A percentile compares a stretch with the other conserved stretches of the same genome.
Conservation (phyloP, 1,284 basidiomycete genomes). For the Waitea zeae region DNA sequence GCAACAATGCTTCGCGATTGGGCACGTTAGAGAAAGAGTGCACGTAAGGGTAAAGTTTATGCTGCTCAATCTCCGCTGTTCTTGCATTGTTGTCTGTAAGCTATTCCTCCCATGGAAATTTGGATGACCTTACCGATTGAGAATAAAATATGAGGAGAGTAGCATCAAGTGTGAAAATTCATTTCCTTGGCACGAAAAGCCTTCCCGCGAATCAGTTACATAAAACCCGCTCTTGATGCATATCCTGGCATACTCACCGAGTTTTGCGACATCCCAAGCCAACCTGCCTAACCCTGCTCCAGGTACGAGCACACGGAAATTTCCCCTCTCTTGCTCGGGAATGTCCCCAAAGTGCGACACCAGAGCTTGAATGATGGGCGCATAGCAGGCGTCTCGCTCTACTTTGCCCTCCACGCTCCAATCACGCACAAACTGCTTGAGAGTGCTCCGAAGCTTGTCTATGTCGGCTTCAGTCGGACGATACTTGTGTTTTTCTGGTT, state of each 20-base stretch:
- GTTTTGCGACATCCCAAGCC: constrained; percentile 70
- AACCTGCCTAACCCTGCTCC: constrained; percentile 78
- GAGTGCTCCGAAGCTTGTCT: constrained; percentile 78
- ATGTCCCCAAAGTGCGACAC: constrained; percentile 41
- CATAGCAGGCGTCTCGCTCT: constrained; percentile 67
- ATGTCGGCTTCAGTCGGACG: constrained; percentile 54
- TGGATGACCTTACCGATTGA: constrained; percentile 46
- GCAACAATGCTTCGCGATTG: constrained; percentile 42
- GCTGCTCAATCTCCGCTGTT: constrained; percentile 44
- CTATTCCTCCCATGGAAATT: not conserved
- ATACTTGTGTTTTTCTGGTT: constrained; percentile 11
- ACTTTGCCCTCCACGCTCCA: constrained; percentile 65
- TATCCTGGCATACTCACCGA: constrained; percentile 36
- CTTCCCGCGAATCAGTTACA: constrained; percentile 18
- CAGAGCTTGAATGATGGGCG: constrained; percentile 64
- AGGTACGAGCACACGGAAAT: constrained; percentile 67
- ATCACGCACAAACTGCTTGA: constrained; percentile 84
- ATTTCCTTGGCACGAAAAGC: constrained; percentile 79
- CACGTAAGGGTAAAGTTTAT: constrained; percentile 75
- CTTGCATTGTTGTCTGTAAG: no score
- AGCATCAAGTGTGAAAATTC: constrained; percentile 94
- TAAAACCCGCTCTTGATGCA: no score
- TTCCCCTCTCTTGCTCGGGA: constrained; percentile 31
- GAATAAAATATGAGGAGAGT: constrained; percentile 64
- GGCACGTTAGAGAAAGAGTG: constrained; percentile 79